Conservation (phyloP, 2,329 filamentous ascomycete species). For the Clarireedia hainanense region DNA sequence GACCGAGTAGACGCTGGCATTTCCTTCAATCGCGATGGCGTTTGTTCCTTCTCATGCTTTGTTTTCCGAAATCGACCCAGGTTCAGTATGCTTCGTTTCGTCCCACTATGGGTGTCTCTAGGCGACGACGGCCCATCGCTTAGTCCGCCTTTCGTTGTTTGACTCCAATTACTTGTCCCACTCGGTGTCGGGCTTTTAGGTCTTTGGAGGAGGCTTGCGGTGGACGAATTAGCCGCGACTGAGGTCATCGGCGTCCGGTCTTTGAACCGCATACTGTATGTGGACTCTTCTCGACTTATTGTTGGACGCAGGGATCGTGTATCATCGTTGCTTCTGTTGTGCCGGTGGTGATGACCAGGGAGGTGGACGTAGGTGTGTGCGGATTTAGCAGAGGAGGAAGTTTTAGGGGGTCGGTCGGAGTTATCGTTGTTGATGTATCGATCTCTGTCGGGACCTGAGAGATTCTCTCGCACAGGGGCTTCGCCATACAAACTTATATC, state of each 20-base stretch:
- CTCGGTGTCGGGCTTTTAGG: conserved; percentile 79
- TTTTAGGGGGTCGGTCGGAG: conserved; percentile 47
- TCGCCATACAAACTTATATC: conserved; percentile 73
- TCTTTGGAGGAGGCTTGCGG: conserved; percentile 40
- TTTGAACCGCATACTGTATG: conserved; percentile 40
- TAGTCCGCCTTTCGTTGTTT: conserved; percentile 13
- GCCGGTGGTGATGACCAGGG: conserved; percentile 54
- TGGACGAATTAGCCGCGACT: conserved; percentile 22
- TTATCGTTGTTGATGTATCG: conserved; percentile 46
- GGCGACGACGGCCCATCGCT: conserved; percentile 43
- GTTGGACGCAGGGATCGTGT: conserved; percentile 60
- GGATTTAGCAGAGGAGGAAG: conserved; percentile 54
- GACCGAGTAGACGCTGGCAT: conserved; percentile 47
- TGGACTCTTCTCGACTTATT: conserved; percentile 67
- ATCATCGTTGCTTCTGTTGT: conserved; percentile 64
- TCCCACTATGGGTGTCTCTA: conserved; percentile 22
- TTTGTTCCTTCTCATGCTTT: conserved; percentile 50
- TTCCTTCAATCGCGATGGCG: conserved; percentile 37
- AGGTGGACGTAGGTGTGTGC: conserved; percentile 54
- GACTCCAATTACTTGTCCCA: conserved; percentile 50
- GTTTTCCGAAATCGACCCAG: conserved; percentile 30
- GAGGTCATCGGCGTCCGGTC: conserved; percentile 37
- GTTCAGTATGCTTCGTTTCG: conserved; percentile 21
- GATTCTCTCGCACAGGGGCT: conserved; percentile 64
- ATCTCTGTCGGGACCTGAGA: conserved; percentile 62